Base-by-base conservation (phyloP, 2,329 filamentous ascomycete species). In the Incumbomyces delicatus region DNA sequence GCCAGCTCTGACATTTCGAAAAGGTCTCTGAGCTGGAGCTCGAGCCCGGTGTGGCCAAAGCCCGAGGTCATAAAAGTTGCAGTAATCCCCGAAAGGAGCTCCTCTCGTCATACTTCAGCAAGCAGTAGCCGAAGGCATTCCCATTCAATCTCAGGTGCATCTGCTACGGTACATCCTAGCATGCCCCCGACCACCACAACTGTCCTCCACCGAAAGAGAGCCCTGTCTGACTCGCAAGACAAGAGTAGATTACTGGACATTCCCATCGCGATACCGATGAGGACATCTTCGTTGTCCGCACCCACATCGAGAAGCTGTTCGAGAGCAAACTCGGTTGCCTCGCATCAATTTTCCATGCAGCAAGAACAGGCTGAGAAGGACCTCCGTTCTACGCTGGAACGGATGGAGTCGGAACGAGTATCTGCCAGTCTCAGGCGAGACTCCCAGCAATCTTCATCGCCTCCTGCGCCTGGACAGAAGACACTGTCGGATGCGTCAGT, bases 41-140 rank as follows among this genome's bases (percentile, higher is more conserved):
- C 61, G n/a, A 63, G 50, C 45, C 56, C 50, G 18, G 54, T 57
- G 34, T 60, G 59, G 13, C 54, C 55, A 12, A 57, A 60, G 18
- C 57, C 62, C 12, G 69, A 72, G 46, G 58, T 67, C 7, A 69
- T 71, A 40, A 66, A 66, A 7, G 70, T 72, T 31, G 66, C 72
- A 20, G 68, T 73, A 16, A 68, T 72, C 45, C 70, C 70, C 1
- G 61, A 72, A 50, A 61, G 70, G 49, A 62, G 56, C 27, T 72
- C 70, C 5, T 72, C 70, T 16, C 56, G 72, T 14, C 63, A 59
- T 35, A 65, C 62, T 13, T 65, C 68, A 20, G 54, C 57, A 5
- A 57, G 60, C 20, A 63, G 57, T 42, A 70, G 63, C 41, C 57
- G 63, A 44, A 57, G 55, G 40, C 61, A 65, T 36, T 69, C 68